A percentile compares a stretch with the other conserved stretches of the same genome.
These are phyloP conservation scores for Simmondsia chinensis DNA, from an alignment of 148 eudicot species.

Conservation along the genomic window DNA sequence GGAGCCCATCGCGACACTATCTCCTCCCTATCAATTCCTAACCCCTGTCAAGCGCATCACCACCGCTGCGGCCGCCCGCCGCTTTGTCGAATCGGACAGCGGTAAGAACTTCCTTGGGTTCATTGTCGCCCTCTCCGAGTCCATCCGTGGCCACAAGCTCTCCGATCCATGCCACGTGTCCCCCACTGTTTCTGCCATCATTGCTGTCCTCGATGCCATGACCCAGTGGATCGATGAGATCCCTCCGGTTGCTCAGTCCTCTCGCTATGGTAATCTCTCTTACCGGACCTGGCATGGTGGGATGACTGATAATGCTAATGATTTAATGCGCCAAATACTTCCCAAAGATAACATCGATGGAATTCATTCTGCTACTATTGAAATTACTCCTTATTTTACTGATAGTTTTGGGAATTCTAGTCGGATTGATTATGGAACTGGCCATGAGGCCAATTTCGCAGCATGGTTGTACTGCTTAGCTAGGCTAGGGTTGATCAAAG, in stretches of 20 bases:
- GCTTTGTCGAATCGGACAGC: constrained; percentile 33
- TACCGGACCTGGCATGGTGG: constrained; percentile 57
- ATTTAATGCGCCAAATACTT: constrained; percentile 31
- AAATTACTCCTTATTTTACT: constrained; percentile 56
- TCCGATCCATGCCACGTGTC: constrained; percentile 62
- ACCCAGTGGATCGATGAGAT: constrained; percentile 36
- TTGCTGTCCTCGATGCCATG: constrained; percentile 31
- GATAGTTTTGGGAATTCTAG: constrained; percentile 75
- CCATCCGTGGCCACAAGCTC: constrained; percentile 43
- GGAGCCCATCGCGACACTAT: constrained; percentile 21
- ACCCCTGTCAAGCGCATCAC: constrained; percentile 49
- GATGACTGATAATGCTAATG: constrained; percentile 28
- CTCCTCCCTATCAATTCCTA: constrained; percentile 58
- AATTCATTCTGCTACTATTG: constrained; percentile 29
- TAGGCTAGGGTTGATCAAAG: constrained; percentile 54
- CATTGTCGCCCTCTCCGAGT: constrained; percentile 55
- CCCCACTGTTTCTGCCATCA: constrained; percentile 11
- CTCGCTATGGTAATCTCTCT: constrained; percentile 60
- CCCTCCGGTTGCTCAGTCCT: constrained; percentile 47
- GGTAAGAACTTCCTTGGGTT: constrained; percentile 65
- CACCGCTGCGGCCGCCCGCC: constrained; percentile 39
- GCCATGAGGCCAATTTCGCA: constrained; percentile 85
- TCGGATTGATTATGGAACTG: constrained; percentile 88
- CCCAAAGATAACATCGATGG: constrained; percentile 11
- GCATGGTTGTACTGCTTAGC: constrained; percentile 86